Conservation (phyloP, 73 alveolate species). For the Symbiodinium natans region DNA sequence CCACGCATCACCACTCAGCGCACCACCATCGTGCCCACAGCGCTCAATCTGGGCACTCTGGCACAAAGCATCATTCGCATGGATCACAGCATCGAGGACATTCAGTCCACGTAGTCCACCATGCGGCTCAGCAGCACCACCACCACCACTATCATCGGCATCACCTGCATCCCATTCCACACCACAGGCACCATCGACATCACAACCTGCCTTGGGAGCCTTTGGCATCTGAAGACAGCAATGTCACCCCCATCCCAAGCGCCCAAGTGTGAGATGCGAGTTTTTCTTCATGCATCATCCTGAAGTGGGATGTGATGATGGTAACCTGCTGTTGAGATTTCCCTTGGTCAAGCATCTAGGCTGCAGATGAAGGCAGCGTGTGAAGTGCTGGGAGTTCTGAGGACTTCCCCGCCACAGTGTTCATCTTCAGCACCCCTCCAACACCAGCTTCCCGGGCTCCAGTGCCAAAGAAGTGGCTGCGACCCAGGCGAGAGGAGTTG, state of each 20-base stretch:
- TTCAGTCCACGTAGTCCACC: too few relatives aligned
- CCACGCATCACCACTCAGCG: not conserved
- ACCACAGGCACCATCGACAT: conserved; percentile 1
- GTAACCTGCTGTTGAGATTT: too few relatives aligned
- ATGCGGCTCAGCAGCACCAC: not conserved
- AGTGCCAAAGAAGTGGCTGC: not conserved
- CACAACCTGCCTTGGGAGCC: not conserved
- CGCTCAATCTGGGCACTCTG: not conserved
- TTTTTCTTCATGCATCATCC: too few relatives aligned
- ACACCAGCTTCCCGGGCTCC: not conserved
- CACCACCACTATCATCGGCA: not conserved
- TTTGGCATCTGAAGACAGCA: too few relatives aligned
- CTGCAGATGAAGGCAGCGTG: not conserved
- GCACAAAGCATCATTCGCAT: not conserved
- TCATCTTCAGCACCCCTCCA: not conserved
- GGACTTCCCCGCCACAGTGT: not conserved
- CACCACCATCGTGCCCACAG: not conserved
- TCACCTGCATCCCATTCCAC: not conserved
- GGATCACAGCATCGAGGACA: too few relatives aligned
- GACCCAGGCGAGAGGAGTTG: not conserved
- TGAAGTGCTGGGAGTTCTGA: not conserved
- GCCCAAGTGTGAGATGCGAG: too few relatives aligned
- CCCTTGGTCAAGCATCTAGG: too few relatives aligned
- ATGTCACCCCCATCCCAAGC: too few relatives aligned
- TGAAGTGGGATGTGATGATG: too few relatives aligned